Conservation (phyloP, 2,329 filamentous ascomycete species). For the Colletotrichum simmondsii region DNA sequence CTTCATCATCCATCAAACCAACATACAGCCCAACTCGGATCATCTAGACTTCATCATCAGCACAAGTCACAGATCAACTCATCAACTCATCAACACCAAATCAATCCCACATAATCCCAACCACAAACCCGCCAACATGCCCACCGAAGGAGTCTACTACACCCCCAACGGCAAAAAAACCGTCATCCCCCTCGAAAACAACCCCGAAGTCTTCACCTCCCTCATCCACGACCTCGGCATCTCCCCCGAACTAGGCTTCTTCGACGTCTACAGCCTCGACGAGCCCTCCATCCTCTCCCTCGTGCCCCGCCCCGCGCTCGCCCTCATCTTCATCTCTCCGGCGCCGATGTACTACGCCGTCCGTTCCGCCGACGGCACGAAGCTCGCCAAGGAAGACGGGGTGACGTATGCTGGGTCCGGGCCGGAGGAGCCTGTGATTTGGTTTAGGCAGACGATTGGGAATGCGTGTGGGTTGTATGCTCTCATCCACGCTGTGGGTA, state of each 20-base stretch:
- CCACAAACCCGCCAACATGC: conserved; percentile 38
- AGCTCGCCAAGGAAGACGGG: conserved; percentile 35
- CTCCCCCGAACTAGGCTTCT: conserved; percentile 74
- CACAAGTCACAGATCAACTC: no score
- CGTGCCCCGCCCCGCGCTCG: conserved; percentile 80
- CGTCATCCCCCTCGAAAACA: conserved; percentile 62
- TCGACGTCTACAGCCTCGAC: conserved; percentile 85
- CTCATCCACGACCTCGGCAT: conserved; percentile 79
- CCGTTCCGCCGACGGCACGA: conserved; percentile 37
- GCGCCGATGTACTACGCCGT: conserved; percentile 59
- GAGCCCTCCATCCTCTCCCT: conserved; percentile 81
- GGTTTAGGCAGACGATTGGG: conserved; percentile 88
- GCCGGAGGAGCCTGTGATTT: conserved; percentile 73
- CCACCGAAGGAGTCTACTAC: conserved; percentile 39
- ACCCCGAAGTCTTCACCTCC: conserved; percentile 81
- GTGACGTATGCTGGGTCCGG: conserved; percentile 45
- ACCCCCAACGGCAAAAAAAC: conserved; percentile 45
- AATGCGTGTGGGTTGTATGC: conserved; percentile 86
- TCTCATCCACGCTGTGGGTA: conserved; percentile 77
- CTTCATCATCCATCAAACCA: neutral
- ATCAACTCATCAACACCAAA: no score
- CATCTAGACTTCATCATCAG: neutral
- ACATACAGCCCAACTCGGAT: neutral
- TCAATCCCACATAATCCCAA: neutral
- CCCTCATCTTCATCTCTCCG: conserved; percentile 84